Evolutionary conservation across 805 yeast species (phyloP), one percentile per base, ranked within the genome.

Genomic region (Teunomyces tritomae): DNA sequence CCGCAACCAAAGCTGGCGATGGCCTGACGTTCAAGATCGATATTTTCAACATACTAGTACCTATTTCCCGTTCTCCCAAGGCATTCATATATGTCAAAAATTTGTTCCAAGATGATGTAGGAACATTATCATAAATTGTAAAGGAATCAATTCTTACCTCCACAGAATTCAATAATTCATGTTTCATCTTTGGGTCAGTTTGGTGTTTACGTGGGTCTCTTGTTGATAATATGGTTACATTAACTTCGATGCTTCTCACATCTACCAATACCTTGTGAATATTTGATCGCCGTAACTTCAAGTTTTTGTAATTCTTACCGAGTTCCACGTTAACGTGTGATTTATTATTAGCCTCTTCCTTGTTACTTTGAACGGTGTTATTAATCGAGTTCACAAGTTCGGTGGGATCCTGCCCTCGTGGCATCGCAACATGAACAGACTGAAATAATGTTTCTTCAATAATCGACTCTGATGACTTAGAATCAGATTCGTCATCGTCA

Each of bases 91-190:
- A 79, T 1, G 91, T 82, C 28, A 84, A 72, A 62, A 90, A 83
- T 67, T 86, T 87, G 56, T 89, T 87, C 97, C 97, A 92, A 0
- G 96, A 85, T 0, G 97, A 92, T 0, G 90, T 80, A 0, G 89
- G 85, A 1, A 91, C 83, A 58, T 88, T 86, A 62, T 91, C 97
- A 45, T 79, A 68, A 2, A 89, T 71, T 44, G 79, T 83, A 39
- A 88, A 67, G 34, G 82, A 79, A 7, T 74, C 74, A 3, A 86
- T 67, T 10, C 68, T 63, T 1, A 89, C 39, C 10, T 69, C 76
- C 9, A 84, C 62, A 5, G 72, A 66, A 57, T 75, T 83, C 9
- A 85, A 62, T 3, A 76, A 40, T 44, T 79, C 83, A 14, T 75
- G 71, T 6, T 64, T 59, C 16, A 58, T 47, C 5, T 57, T 50